Percentiles rank a stretch among this genome's conserved stretches.
phyloP scores from a whole-genome alignment of 768 basidiomycete genomes.

The Candolleomyces aberdarensis region DNA sequence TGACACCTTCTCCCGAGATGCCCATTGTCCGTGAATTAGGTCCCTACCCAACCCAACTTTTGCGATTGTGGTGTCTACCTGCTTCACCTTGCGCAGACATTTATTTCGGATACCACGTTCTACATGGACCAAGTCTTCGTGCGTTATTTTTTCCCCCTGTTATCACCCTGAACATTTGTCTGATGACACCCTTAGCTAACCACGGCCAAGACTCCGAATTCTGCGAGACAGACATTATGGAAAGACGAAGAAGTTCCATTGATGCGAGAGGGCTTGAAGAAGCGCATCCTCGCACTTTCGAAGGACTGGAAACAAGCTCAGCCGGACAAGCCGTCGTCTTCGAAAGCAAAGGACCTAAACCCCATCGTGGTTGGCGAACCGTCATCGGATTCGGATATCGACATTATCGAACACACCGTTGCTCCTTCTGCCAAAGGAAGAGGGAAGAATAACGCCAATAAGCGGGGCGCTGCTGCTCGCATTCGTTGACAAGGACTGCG shows the following conservation, averaged over 20 bases:
- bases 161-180: background rate
- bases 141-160: constrained; percentile 12
- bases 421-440: constrained; percentile 4
- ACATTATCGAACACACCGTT: constrained; percentile 31
- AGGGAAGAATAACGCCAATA: constrained; percentile 5
- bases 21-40: constrained; percentile 40
- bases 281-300: constrained; percentile 47
- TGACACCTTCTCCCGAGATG: background rate
- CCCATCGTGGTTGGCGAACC: constrained; percentile 23
- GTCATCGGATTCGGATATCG: constrained; percentile 35
- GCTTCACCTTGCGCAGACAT: constrained; percentile 78
- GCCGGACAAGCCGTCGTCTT: constrained; percentile 26
- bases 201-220: constrained; percentile 28
- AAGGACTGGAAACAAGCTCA: constrained; percentile 47
- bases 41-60: constrained; percentile 84
- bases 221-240: constrained; percentile 50
- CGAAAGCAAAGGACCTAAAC: constrained; percentile 33
- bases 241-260: constrained; percentile 41
- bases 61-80: constrained; percentile 94
- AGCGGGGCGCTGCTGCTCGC: background rate
- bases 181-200: constrained; percentile 10
- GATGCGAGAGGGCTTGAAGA: constrained; percentile 44
- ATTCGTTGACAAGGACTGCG: background rate
- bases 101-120: constrained; percentile 59
- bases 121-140: constrained; percentile 52